phyloP scores from a whole-genome alignment of 768 basidiomycete genomes.

The Tricholoma furcatifolium region DNA sequence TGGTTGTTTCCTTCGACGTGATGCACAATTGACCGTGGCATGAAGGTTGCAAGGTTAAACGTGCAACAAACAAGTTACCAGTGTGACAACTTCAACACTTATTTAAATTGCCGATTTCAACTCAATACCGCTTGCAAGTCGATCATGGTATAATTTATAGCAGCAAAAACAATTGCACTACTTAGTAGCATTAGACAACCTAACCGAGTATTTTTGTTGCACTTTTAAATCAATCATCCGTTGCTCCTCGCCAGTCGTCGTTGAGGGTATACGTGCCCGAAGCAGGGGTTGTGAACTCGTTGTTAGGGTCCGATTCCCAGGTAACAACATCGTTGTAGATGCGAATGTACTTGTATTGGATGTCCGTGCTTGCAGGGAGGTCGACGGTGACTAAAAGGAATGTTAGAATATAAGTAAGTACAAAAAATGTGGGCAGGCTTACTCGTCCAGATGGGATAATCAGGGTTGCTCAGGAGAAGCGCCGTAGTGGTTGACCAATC shows the following conservation, averaged over 20 bases:
- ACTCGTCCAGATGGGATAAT: conserved; percentile 73
- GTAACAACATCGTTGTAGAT: conserved; percentile 53
- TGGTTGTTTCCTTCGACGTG: too few species aligned
- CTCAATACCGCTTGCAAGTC: too few species aligned
- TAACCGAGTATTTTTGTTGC: too few species aligned
- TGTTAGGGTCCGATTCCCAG: conserved; percentile 73
- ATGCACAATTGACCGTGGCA: too few species aligned
- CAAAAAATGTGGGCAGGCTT: conserved; percentile 22
- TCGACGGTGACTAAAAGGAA: conserved; percentile 52
- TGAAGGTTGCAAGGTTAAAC: too few species aligned
- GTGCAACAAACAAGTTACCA: too few species aligned
- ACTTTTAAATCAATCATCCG: neutral
- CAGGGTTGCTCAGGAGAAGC: conserved; percentile 47
- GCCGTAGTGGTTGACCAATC: conserved; percentile 65
- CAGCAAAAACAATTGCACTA: too few species aligned
- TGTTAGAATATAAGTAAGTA: neutral
- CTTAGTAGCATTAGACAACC: too few species aligned
- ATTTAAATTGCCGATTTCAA: too few species aligned
- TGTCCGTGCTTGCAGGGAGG: conserved; percentile 48
- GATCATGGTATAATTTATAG: too few species aligned
- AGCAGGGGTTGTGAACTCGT: conserved; percentile 45
- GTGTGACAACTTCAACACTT: too few species aligned
- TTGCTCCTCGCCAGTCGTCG: conserved; percentile 40
- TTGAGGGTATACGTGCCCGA: conserved; percentile 34
- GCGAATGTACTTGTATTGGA: conserved; percentile 75